Conservation (phyloP, 257 asterid species). For the Anisodus acutangulus region DNA sequence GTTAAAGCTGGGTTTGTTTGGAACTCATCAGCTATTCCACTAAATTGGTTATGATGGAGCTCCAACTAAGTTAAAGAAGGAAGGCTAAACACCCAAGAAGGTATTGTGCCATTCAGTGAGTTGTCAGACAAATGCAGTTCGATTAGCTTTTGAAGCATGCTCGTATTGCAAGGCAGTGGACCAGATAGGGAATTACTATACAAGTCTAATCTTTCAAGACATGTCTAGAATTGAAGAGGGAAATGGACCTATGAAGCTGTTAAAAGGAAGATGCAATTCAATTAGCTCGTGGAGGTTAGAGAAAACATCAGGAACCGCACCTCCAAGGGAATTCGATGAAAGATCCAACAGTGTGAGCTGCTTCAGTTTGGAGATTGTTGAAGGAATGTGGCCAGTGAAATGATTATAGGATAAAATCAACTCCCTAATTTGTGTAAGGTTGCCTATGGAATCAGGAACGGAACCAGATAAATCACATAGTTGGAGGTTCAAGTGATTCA, state of each 20-base stretch:
- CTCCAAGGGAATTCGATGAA: background rate
- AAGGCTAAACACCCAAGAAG: background rate
- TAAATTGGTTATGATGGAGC: background rate
- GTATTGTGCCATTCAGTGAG: background rate
- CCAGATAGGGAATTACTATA: background rate
- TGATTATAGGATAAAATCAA: accelerated
- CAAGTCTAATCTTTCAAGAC: background rate
- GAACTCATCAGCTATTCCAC: background rate
- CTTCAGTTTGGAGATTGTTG: background rate
- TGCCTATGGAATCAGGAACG: background rate
- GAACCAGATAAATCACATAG: background rate
- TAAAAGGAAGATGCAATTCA: background rate
- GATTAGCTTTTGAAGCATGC: background rate
- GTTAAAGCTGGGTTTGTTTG: background rate
- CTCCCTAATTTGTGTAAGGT: background rate
- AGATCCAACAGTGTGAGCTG: background rate
- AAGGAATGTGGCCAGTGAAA: background rate
- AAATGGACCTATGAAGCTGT: slow-evolving; percentile 10
- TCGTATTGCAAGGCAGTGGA: background rate
- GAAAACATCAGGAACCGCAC: background rate
- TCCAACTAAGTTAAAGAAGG: accelerated
- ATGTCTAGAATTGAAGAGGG: background rate
- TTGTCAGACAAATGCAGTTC: background rate
- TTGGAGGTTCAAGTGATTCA: accelerated
- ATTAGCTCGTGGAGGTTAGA: background rate